Conservation (phyloP, 768 basidiomycete genomes). For the Tricholoma hemisulphureum region DNA sequence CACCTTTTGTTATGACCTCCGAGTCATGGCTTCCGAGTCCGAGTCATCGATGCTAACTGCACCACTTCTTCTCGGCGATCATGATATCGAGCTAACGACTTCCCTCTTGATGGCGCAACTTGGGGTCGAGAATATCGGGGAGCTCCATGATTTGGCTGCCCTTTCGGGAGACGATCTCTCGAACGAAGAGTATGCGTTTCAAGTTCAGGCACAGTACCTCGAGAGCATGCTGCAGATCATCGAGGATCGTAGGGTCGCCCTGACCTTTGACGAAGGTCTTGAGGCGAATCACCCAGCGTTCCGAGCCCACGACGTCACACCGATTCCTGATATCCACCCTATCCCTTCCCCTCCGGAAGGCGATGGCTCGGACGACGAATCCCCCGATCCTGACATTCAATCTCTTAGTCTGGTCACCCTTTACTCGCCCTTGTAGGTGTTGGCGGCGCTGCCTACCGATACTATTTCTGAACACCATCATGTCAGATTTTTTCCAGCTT, state of each 20-base stretch:
- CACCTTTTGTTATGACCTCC: too few species aligned
- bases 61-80: background rate
- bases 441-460: background rate
- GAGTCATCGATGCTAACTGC: too few species aligned
- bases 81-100: conserved; percentile 1
- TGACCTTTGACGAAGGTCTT: background rate
- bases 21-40: too few species aligned
- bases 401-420: too few species aligned
- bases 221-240: background rate
- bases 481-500: background rate
- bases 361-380: too few species aligned
- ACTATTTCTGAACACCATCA: background rate
- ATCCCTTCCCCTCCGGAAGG: too few species aligned
- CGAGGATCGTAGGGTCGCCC: background rate
- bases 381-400: too few species aligned
- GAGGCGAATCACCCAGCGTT: conserved; percentile 1
- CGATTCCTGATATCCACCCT: too few species aligned
- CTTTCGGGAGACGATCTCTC: background rate
- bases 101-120: background rate
- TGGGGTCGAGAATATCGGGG: background rate
- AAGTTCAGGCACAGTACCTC: background rate
- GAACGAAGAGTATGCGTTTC: background rate
- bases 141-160: background rate
- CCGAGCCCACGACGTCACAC: too few species aligned
- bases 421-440: too few species aligned